Conservation (phyloP, 2,329 filamentous ascomycete species). For the Alternaria sp. region DNA sequence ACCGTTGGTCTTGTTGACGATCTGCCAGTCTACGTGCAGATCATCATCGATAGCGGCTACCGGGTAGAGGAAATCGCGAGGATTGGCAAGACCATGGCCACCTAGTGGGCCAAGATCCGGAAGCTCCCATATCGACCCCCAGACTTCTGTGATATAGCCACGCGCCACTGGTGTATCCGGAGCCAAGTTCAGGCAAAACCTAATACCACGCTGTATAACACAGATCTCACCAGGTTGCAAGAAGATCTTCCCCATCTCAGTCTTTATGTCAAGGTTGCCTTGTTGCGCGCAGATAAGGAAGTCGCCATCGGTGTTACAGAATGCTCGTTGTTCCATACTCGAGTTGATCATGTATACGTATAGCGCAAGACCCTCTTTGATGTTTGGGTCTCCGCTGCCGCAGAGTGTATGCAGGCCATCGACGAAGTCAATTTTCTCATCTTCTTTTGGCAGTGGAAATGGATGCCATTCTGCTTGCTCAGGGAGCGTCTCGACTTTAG, state of each 20-base stretch:
- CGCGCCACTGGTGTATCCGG: constrained; percentile 45
- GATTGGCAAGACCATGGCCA: constrained; percentile 53
- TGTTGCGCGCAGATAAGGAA: constrained; percentile 50
- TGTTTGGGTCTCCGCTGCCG: constrained; percentile 62
- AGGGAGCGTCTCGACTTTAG: constrained; percentile 58
- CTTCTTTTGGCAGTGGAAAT: constrained; percentile 50
- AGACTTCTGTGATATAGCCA: constrained; percentile 54
- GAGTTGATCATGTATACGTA: constrained; percentile 61
- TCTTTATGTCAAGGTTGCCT: constrained; percentile 51
- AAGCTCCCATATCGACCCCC: constrained; percentile 53
- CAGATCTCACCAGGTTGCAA: constrained; percentile 53
- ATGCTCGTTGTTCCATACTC: constrained; percentile 58
- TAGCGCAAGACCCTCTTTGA: constrained; percentile 59
- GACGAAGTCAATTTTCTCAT: constrained; percentile 57
- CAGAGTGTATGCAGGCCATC: constrained; percentile 61
- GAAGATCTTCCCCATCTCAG: constrained; percentile 52
- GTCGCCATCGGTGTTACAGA: constrained; percentile 56
- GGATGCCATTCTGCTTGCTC: constrained; percentile 61
- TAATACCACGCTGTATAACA: constrained; percentile 53
- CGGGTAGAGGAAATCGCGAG: constrained; percentile 51
- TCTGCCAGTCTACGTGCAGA: constrained; percentile 45
- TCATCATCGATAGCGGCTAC: constrained; percentile 51
- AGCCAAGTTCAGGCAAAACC: constrained; percentile 48
- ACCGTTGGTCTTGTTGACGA: constrained; percentile 50
- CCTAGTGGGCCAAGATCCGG: constrained; percentile 53